Conservation (phyloP, 495 filamentous ascomycete species). For the Oidiodendron maius region DNA sequence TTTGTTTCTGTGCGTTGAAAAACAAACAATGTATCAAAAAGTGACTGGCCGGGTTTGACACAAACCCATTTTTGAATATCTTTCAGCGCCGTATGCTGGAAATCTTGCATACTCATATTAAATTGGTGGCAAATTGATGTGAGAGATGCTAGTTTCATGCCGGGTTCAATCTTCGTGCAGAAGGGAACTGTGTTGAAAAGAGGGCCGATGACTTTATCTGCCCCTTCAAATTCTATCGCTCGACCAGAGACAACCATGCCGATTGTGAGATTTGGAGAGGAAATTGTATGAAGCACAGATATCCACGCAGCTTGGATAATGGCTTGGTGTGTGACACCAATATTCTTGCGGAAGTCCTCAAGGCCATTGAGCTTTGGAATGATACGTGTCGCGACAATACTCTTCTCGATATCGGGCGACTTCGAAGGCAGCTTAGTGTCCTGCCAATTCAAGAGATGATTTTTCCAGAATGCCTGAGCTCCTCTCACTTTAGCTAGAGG, state of each 20-base stretch:
- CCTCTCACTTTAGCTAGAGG: conserved; percentile 48
- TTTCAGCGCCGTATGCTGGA: conserved; percentile 65
- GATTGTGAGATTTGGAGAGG: conserved; percentile 34
- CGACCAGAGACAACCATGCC: conserved; percentile 69
- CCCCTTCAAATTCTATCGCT: conserved; percentile 54
- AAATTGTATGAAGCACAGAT: conserved; percentile 40
- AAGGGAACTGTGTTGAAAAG: conserved; percentile 89
- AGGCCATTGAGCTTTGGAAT: conserved; percentile 32
- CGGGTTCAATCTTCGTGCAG: conserved; percentile 35
- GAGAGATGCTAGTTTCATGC: conserved; percentile 45
- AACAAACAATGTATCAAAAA: conserved; percentile 84
- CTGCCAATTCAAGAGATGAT: conserved; percentile 15
- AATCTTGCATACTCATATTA: conserved; percentile 53
- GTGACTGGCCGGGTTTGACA: conserved; percentile 41
- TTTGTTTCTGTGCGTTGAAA: conserved; percentile 57
- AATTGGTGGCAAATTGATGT: conserved; percentile 53
- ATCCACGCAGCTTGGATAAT: conserved; percentile 68
- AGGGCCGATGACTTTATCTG: conserved; percentile 71
- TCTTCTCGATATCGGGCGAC: conserved; percentile 10
- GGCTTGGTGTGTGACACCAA: conserved; percentile 71
- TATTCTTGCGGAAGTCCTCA: conserved; percentile 39
- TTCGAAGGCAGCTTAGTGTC: not conserved
- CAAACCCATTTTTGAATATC: conserved; percentile 67
- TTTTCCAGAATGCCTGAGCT: conserved; percentile 63
- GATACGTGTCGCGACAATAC: conserved; percentile 18